Evolutionary conservation across 345 rosid species (phyloP).

Genomic region (Anacardium occidentale): DNA sequence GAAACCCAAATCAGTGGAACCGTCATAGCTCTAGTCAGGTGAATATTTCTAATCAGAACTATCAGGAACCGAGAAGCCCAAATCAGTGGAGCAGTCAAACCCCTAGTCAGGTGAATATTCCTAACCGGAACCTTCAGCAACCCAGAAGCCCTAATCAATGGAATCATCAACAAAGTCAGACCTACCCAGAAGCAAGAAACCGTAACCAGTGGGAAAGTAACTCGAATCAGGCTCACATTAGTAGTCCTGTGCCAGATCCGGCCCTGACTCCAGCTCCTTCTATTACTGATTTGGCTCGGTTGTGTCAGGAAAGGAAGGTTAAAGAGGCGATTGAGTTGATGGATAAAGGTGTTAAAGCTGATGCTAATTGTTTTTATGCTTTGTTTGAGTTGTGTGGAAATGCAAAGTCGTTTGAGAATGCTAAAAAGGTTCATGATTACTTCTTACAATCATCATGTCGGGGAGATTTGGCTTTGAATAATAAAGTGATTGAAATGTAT

Average conservation of each 20-base stretch:
- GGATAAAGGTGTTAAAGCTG: conserved; percentile 60
- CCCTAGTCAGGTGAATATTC: conserved; percentile 24
- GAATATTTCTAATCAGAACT: conserved; percentile 23
- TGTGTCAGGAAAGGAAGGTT: conserved; percentile 52
- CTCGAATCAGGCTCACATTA: conserved; percentile 18
- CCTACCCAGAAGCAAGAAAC: conserved; percentile 29
- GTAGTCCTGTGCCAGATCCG: conserved; percentile 1
- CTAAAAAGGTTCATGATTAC: conserved; percentile 72
- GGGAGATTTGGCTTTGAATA: conserved; percentile 52
- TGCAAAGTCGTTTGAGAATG: conserved; percentile 54
- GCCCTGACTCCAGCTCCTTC: conserved; percentile 9
- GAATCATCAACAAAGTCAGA: conserved; percentile 43
- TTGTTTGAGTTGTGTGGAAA: conserved; percentile 50
- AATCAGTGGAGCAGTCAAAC: conserved; percentile 40
- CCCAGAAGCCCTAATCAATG: conserved; percentile 38
- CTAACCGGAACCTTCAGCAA: conserved; percentile 25
- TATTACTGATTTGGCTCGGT: conserved; percentile 37
- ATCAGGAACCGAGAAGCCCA: conserved; percentile 34
- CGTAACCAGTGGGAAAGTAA: conserved; percentile 30
- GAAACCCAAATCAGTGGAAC: conserved; percentile 39
- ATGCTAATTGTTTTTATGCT: conserved; percentile 43
- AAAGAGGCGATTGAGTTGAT: conserved; percentile 64
- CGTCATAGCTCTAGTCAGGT: conserved; percentile 29
- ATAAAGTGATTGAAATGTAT: conserved; percentile 61
- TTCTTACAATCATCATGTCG: conserved; percentile 58